Percentiles rank a stretch among this genome's conserved stretches.
Evolutionary conservation across 164 flowering plant species (phyloP).

Genomic region (Stephania yunnanensis): DNA sequence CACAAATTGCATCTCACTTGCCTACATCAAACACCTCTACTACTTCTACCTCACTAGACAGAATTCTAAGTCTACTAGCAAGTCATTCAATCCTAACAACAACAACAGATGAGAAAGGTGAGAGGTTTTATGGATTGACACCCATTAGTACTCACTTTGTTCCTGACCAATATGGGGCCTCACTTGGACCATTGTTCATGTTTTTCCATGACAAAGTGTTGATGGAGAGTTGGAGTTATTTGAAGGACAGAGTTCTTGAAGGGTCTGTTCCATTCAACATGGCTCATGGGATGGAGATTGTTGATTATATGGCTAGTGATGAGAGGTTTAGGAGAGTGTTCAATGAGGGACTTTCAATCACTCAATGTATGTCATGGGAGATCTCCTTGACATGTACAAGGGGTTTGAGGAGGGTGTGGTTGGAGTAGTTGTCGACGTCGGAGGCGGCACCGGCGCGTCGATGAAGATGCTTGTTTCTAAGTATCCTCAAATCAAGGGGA

Average conservation of each 20-base stretch:
- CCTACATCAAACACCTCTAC: constrained; percentile 6
- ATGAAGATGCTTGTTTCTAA: constrained; percentile 57
- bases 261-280: constrained; percentile 82
- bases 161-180: constrained; percentile 65
- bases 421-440: constrained; percentile 63
- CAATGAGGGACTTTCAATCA: constrained; percentile 73
- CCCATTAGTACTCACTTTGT: constrained; percentile 70
- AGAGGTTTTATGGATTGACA: constrained; percentile 66
- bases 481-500: constrained; percentile 63
- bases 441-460: constrained; percentile 77
- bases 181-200: constrained; percentile 51
- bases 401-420: constrained; percentile 57
- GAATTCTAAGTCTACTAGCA: constrained; percentile 10
- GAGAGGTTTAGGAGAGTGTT: constrained; percentile 75
- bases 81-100: constrained; percentile 4
- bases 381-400: constrained; percentile 56
- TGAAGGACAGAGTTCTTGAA: constrained; percentile 84
- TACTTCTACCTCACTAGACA: not conserved
- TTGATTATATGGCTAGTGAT: constrained; percentile 69
- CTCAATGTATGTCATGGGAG: constrained; percentile 67
- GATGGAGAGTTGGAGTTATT: constrained; percentile 91
- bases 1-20: constrained; percentile 25
- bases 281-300: constrained; percentile 71
- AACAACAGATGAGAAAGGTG: constrained; percentile 27
- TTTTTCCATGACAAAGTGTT: constrained; percentile 84